phyloP scores from a whole-genome alignment of 768 basidiomycete genomes.

The Boletellus ananiceps region DNA sequence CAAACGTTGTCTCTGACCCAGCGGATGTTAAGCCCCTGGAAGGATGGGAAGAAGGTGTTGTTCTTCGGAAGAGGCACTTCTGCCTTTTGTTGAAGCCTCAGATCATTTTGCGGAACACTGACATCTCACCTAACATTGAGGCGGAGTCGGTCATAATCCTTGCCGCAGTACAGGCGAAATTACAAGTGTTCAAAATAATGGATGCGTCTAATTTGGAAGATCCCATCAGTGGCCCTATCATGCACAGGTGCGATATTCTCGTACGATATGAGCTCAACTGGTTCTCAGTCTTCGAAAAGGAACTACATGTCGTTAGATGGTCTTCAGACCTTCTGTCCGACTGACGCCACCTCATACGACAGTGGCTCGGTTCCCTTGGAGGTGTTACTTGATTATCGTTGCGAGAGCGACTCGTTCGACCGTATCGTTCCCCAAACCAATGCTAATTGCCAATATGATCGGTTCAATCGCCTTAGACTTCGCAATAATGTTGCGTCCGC shows the following conservation, averaged over 20 bases:
- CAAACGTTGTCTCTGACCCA: conserved; percentile 27
- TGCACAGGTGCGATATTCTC: conserved; percentile 59
- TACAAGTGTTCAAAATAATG: conserved; percentile 76
- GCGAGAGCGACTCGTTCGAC: conserved; percentile 80
- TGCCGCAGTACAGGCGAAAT: conserved; percentile 74
- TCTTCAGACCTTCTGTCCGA: conserved; percentile 85
- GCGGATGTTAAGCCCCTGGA: conserved; percentile 53
- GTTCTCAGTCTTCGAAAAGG: conserved; percentile 36
- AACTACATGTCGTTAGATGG: conserved; percentile 76
- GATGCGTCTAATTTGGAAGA: conserved; percentile 77
- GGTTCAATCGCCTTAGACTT: conserved; percentile 87
- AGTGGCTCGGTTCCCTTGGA: conserved; percentile 79
- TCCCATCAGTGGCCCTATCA: conserved; percentile 77
- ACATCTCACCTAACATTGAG: conserved; percentile 29
- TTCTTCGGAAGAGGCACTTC: conserved; percentile 67
- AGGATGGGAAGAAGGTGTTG: conserved; percentile 71
- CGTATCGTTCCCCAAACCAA: conserved; percentile 87
- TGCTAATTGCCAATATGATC: conserved; percentile 84
- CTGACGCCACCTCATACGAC: conserved; percentile 35
- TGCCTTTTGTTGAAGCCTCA: conserved; percentile 91
- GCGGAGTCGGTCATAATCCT: conserved; percentile 60
- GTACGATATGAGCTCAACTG: neutral
- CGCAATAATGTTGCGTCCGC: conserved; percentile 64
- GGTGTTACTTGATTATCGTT: conserved; percentile 79
- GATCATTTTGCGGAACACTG: conserved; percentile 68